Percentiles rank a stretch among this genome's conserved stretches.
These are phyloP conservation scores for Cucumis hystrix DNA, from an alignment of 306 rosid species.

Conservation along the genomic window DNA sequence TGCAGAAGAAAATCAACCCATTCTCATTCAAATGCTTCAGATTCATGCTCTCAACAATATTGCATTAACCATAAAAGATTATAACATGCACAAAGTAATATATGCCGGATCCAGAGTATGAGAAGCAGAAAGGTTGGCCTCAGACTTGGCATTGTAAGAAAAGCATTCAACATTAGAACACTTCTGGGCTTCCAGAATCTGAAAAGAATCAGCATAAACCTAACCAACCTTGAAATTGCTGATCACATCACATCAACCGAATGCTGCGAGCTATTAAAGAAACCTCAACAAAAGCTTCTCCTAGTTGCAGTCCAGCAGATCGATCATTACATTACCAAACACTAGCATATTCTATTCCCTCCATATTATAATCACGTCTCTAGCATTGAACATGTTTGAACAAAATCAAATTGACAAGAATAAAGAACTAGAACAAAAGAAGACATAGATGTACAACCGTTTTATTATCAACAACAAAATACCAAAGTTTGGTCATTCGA, in stretches of 20 bases:
- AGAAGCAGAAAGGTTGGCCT: background rate
- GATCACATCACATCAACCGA: background rate
- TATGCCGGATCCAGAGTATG: background rate
- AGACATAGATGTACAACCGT: too few relatives aligned
- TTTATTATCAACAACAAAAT: too few relatives aligned
- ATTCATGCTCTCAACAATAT: background rate
- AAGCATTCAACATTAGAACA: background rate
- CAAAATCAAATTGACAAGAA: too few relatives aligned
- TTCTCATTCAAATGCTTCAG: background rate
- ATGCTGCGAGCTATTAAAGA: background rate
- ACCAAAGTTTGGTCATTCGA: too few relatives aligned
- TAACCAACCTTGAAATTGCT: background rate
- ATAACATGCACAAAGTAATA: background rate
- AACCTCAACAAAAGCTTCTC: background rate
- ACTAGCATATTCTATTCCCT: background rate
- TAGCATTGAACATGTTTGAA: background rate
- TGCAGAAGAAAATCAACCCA: background rate
- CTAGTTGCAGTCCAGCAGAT: background rate
- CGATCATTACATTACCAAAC: background rate
- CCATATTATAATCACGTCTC: background rate
- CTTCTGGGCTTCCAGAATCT: background rate
- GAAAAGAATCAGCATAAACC: background rate
- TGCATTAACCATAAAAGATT: background rate
- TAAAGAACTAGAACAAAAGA: too few relatives aligned
- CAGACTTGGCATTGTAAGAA: background rate